Conservation (phyloP, 2,329 filamentous ascomycete species). For the Periconia sp. region DNA sequence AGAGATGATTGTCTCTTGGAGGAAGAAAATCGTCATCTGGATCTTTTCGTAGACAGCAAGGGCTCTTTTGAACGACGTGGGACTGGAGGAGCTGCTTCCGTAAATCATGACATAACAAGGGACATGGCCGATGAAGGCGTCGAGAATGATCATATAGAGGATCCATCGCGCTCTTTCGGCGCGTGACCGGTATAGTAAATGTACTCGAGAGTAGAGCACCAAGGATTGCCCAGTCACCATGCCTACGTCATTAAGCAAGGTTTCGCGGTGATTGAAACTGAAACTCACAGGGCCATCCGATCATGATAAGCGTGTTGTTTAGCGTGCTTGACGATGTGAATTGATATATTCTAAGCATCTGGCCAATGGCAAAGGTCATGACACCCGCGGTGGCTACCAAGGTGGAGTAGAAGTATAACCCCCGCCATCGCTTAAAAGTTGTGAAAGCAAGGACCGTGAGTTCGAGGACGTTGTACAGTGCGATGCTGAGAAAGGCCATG, state of each 20-base stretch:
- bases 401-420: conserved; percentile 54
- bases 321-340: conserved; percentile 30
- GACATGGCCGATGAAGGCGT: conserved; percentile 48
- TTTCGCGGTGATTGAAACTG: too few species aligned
- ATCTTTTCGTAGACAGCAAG: conserved; percentile 44
- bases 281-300: conserved; percentile 51
- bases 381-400: conserved; percentile 49
- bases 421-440: conserved; percentile 34
- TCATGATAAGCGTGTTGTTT: conserved; percentile 50
- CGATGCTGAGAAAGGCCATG: conserved; percentile 23
- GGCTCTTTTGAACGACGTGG: conserved; percentile 5
- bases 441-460: conserved; percentile 20
- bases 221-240: conserved; percentile 67
- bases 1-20: conserved; percentile 44
- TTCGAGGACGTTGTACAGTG: conserved; percentile 25
- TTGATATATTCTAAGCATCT: conserved; percentile 45
- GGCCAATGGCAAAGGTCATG: conserved; percentile 50
- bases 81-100: too few species aligned
- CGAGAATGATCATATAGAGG: conserved; percentile 60
- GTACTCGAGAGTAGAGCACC: conserved; percentile 62
- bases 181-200: conserved; percentile 16
- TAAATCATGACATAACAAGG: conserved; percentile 60
- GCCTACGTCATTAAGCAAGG: background rate
- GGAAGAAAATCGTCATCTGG: conserved; percentile 47
- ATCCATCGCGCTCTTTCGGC: conserved; percentile 42